Percentiles rank a stretch among this genome's conserved stretches.
These are phyloP conservation scores for Salix koriyanagi DNA, from an alignment of 345 rosid genomes.

Conservation along the genomic window DNA sequence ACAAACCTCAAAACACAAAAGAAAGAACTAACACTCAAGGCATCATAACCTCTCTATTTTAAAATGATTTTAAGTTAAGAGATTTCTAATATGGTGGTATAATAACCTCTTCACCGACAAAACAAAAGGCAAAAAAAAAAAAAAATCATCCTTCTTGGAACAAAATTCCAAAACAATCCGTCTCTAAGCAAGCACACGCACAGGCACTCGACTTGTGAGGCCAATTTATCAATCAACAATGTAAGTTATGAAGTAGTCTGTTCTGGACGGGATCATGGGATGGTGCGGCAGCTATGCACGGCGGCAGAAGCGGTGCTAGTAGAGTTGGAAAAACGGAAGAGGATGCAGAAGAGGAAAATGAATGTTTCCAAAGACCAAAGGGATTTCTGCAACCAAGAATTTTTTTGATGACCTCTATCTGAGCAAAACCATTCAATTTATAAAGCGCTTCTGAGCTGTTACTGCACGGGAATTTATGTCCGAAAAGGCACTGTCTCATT, in stretches of 20 bases:
- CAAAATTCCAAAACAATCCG: too few relatives aligned
- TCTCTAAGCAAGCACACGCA: neutral
- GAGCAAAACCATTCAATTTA: constrained; percentile 37
- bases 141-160: too few relatives aligned
- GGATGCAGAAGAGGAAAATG: constrained; percentile 74
- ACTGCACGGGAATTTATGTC: constrained; percentile 42
- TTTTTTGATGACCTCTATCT: constrained; percentile 37
- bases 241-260: neutral
- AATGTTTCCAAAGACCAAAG: constrained; percentile 41
- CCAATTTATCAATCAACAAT: neutral
- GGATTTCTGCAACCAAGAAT: constrained; percentile 53
- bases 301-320: constrained; percentile 15
- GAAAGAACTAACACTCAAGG: too few relatives aligned
- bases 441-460: constrained; percentile 60
- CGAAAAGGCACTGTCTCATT: constrained; percentile 52
- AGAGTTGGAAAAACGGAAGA: constrained; percentile 3
- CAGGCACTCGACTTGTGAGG: neutral
- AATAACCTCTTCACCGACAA: too few relatives aligned
- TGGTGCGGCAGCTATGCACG: constrained; percentile 26
- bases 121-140: too few relatives aligned
- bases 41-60: too few relatives aligned
- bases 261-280: constrained; percentile 18
- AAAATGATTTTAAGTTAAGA: too few relatives aligned
- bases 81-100: too few relatives aligned
- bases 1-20: too few relatives aligned